Percentiles rank a stretch among this genome's conserved stretches.
Evolutionary conservation across 176 grass and related monocot genomes (phyloP).

Genomic region (Puya raimondii): DNA sequence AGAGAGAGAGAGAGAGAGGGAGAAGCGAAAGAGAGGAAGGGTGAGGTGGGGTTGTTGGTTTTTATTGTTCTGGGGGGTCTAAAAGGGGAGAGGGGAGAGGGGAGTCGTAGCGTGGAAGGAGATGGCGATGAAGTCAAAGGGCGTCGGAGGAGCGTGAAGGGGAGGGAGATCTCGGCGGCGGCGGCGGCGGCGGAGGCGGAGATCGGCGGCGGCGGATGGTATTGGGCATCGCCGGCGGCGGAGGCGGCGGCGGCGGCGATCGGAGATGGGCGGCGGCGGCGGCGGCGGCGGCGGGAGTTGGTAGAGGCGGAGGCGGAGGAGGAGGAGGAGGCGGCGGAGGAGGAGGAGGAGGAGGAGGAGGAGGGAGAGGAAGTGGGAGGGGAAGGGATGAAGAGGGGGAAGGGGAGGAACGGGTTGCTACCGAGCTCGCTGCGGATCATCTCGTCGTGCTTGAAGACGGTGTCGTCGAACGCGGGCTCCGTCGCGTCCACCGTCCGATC

Average conservation of each 20-base stretch:
- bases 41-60: constrained; percentile 34
- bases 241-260: constrained; percentile 35
- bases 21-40: constrained; percentile 35
- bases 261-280: constrained; percentile 58
- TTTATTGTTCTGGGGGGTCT: neutral
- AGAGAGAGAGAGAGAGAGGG: constrained; percentile 26
- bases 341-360: constrained; percentile 22
- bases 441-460: constrained; percentile 97
- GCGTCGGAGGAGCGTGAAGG: neutral
- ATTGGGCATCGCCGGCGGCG: constrained; percentile 61
- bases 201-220: constrained; percentile 65
- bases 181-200: constrained; percentile 24
- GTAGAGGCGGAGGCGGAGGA: constrained; percentile 15
- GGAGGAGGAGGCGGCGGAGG: constrained; percentile 14
- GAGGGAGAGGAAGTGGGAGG: constrained; percentile 15
- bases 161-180: constrained; percentile 1
- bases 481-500: constrained; percentile 94
- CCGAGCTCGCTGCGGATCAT: constrained; percentile 96
- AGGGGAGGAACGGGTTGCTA: constrained; percentile 77
- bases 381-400: constrained; percentile 51
- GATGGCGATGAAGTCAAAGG: constrained; percentile 13
- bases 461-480: constrained; percentile 87
- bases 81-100: constrained; percentile 5
- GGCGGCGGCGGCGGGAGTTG: constrained; percentile 19
- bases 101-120: constrained; percentile 6